Percentiles rank a stretch among this genome's conserved stretches.
These are phyloP conservation scores for Arachnomyces sp. DNA, from an alignment of 2,329 filamentous ascomycete species.

Conservation along the genomic window DNA sequence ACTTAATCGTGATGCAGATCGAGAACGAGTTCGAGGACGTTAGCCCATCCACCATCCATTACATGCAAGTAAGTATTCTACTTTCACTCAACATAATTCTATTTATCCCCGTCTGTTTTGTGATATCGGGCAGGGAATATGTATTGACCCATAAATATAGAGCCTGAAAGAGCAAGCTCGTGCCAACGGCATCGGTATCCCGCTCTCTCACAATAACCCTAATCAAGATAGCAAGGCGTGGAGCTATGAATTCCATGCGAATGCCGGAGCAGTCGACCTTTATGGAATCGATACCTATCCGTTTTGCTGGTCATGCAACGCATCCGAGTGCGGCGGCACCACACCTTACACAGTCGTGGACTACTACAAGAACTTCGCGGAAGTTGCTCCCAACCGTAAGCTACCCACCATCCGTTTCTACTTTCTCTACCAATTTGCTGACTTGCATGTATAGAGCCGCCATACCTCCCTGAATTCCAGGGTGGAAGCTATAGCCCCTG, in stretches of 20 bases:
- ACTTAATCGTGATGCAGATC: conserved; percentile 2
- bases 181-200: conserved; percentile 48
- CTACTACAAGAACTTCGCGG: too few species aligned
- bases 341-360: too few species aligned
- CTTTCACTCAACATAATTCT: too few species aligned
- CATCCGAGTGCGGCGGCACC: conserved; percentile 46
- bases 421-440: too few species aligned
- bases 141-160: conserved; percentile 23
- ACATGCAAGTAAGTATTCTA: too few species aligned
- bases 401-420: too few species aligned
- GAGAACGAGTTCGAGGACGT: conserved; percentile 13
- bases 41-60: too few species aligned
- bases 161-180: conserved; percentile 44
- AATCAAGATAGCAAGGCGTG: conserved; percentile 49
- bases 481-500: conserved; percentile 56
- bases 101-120: too few species aligned
- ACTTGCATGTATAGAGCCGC: conserved; percentile 24
- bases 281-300: conserved; percentile 50
- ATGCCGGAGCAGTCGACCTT: conserved; percentile 48
- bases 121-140: too few species aligned
- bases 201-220: conserved; percentile 50
- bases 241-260: conserved; percentile 48
- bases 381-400: too few species aligned
- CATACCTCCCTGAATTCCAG: conserved; percentile 54
- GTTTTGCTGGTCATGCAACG: conserved; percentile 53